Percentiles rank a stretch among this genome's conserved stretches.
These are phyloP conservation scores for Coprinopsis cinerea DNA, from an alignment of 768 basidiomycete species.

Conservation along the genomic window DNA sequence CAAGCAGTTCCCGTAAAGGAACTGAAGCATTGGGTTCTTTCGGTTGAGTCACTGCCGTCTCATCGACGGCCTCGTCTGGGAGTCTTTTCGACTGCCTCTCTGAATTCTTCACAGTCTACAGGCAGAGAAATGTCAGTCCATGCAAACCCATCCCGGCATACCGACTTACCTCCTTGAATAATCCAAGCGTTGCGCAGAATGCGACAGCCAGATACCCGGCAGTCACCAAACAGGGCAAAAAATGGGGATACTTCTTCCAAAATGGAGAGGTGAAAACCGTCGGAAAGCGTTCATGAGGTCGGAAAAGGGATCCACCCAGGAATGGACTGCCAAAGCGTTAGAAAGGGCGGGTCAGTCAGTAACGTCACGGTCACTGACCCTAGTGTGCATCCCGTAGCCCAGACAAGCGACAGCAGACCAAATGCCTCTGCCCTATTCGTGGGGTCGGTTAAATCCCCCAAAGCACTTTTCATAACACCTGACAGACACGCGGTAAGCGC, in stretches of 20 bases:
- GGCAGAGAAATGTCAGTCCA: background rate
- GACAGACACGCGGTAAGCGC: background rate
- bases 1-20: constrained; percentile 30
- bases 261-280: constrained; percentile 32
- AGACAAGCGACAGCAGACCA: constrained; percentile 33
- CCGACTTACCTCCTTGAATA: constrained; percentile 35
- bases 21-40: constrained; percentile 15
- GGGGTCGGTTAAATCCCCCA: constrained; percentile 37
- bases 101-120: constrained; percentile 4
- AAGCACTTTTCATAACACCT: constrained; percentile 19
- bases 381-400: constrained; percentile 31
- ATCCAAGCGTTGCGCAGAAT: constrained; percentile 25
- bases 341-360: background rate
- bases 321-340: constrained; percentile 46
- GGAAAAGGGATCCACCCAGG: constrained; percentile 44
- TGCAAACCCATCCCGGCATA: background rate
- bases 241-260: constrained; percentile 53
- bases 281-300: constrained; percentile 44
- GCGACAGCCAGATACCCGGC: constrained; percentile 25
- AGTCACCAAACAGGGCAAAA: constrained; percentile 51
- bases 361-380: constrained; percentile 18
- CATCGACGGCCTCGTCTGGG: constrained; percentile 10
- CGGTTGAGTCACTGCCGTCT: constrained; percentile 1
- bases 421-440: constrained; percentile 38
- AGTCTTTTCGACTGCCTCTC: constrained; percentile 11